These are phyloP conservation scores for Xylariaceae sp. DNA, from an alignment of 2,329 filamentous ascomycete genomes.

Conservation along the genomic window DNA sequence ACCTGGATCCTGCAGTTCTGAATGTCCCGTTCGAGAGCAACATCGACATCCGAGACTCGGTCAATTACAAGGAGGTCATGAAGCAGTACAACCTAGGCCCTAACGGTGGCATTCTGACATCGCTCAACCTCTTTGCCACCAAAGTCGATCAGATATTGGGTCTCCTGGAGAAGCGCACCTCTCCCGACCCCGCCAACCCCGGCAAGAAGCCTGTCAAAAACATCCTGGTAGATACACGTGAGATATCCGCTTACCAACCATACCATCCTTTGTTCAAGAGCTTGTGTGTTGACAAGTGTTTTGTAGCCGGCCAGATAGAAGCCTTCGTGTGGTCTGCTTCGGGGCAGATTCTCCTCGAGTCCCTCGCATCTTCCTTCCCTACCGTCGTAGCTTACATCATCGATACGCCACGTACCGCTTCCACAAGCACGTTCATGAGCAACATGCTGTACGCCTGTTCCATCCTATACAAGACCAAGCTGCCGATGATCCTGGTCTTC, in stretches of 20 bases:
- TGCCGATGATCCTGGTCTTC: slow-evolving; percentile 98
- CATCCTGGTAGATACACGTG: slow-evolving; percentile 83
- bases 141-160: slow-evolving; percentile 94
- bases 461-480: slow-evolving; percentile 96
- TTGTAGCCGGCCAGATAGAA: slow-evolving; percentile 79
- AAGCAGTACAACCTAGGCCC: slow-evolving; percentile 97
- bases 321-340: slow-evolving; percentile 98
- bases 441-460: slow-evolving; percentile 99
- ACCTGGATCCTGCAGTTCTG: slow-evolving; percentile 91
- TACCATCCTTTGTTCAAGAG: too few relatives aligned
- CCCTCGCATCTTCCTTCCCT: slow-evolving; percentile 86
- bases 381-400: slow-evolving; percentile 97
- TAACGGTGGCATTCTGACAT: slow-evolving; percentile 94
- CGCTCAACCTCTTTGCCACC: slow-evolving; percentile 91
- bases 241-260: too few relatives aligned
- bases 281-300: too few relatives aligned
- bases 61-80: slow-evolving; percentile 99
- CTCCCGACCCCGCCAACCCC: slow-evolving; percentile 55
- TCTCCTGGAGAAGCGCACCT: slow-evolving; percentile 82
- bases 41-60: slow-evolving; percentile 96
- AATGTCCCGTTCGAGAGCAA: slow-evolving; percentile 93
- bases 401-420: slow-evolving; percentile 88
- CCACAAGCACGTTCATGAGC: slow-evolving; percentile 97
- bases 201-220: slow-evolving; percentile 64
- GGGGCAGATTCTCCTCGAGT: slow-evolving; percentile 88